A percentile compares a stretch with the other conserved stretches of the same genome.
These are phyloP conservation scores for Cercospora nicotianae DNA, from an alignment of 2,329 filamentous ascomycete genomes.

Conservation along the genomic window DNA sequence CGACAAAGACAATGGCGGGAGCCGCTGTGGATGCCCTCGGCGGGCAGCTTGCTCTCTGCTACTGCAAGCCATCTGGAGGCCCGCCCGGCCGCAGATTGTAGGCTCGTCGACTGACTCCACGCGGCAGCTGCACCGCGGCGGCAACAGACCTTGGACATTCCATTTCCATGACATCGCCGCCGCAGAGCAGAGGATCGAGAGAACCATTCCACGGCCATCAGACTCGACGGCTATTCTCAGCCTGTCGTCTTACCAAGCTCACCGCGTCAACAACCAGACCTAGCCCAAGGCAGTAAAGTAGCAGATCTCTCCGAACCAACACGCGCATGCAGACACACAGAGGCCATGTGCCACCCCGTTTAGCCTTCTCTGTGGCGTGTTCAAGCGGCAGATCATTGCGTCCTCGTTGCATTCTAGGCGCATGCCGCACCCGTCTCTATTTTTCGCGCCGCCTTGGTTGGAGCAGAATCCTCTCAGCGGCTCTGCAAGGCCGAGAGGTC, in stretches of 20 bases:
- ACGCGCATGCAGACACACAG: conserved; percentile 2
- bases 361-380: conserved; percentile 17
- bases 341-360: conserved; percentile 20
- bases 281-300: conserved; percentile 12
- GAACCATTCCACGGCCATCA: neutral
- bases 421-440: conserved; percentile 13
- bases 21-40: neutral
- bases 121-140: conserved; percentile 1
- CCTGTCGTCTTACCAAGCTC: conserved; percentile 15
- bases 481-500: conserved; percentile 10
- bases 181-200: neutral
- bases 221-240: conserved; percentile 15
- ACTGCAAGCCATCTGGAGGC: conserved; percentile 2
- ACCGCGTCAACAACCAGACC: conserved; percentile 14
- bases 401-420: conserved; percentile 7
- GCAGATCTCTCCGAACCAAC: neutral
- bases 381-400: conserved; percentile 19
- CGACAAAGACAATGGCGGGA: neutral
- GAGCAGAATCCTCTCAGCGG: conserved; percentile 15
- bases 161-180: neutral
- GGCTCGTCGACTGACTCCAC: neutral
- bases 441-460: conserved; percentile 13
- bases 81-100: conserved; percentile 2
- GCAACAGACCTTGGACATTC: conserved; percentile 1
- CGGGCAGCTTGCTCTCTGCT: neutral